phyloP scores from a whole-genome alignment of 306 rosid species.

The Prunus mume region DNA sequence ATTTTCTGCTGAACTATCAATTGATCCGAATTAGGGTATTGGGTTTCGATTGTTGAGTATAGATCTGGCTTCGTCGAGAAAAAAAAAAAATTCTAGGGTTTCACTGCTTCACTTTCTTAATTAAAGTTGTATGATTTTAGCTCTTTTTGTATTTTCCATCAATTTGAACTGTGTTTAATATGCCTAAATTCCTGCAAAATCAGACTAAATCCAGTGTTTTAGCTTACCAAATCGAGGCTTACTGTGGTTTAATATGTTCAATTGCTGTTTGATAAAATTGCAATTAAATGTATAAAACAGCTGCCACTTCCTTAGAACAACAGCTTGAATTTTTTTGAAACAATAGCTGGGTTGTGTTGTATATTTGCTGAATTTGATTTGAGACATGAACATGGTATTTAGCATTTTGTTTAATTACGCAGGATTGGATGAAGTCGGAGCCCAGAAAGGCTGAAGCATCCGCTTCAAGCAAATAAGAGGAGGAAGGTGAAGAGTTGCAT shows the following conservation, averaged over 20 bases:
- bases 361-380: background rate
- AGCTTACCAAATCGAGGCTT: background rate
- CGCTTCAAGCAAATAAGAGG: conserved; percentile 21
- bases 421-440: conserved; percentile 63
- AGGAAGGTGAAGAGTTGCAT: conserved; percentile 21
- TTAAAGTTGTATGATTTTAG: background rate
- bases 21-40: background rate
- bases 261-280: background rate
- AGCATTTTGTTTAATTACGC: conserved; percentile 12
- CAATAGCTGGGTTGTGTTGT: background rate
- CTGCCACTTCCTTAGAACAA: background rate
- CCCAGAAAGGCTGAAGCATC: conserved; percentile 32
- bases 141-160: background rate
- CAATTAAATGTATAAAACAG: background rate
- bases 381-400: background rate
- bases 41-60: background rate
- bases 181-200: background rate
- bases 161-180: background rate
- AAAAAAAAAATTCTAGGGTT: background rate
- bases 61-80: background rate
- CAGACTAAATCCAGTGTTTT: background rate
- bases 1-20: background rate
- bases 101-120: background rate
- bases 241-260: background rate
- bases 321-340: background rate